These are phyloP conservation scores for Zygoascus tannicola DNA, from an alignment of 805 yeast genomes.

Conservation along the genomic window DNA sequence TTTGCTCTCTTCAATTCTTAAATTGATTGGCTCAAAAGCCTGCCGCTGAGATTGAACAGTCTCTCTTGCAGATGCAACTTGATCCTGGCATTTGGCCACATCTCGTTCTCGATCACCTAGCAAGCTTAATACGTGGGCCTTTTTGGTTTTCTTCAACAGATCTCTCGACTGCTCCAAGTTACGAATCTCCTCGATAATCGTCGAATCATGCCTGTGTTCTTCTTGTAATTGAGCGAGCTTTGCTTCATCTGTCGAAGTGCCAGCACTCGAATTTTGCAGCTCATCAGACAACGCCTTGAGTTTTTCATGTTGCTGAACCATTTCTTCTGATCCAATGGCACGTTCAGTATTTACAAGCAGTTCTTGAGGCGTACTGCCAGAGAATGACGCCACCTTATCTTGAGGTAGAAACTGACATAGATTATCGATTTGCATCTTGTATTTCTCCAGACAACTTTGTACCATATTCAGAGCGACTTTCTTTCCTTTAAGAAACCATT, in stretches of 20 bases:
- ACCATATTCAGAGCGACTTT: constrained; percentile 32
- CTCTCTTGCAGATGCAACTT: constrained; percentile 23
- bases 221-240: constrained; percentile 2
- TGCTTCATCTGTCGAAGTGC: constrained; percentile 35
- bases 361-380: constrained; percentile 66
- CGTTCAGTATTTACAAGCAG: constrained; percentile 69
- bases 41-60: neutral
- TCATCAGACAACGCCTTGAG: constrained; percentile 44
- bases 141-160: constrained; percentile 23
- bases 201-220: constrained; percentile 1
- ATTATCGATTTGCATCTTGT: constrained; percentile 81
- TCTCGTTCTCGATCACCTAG: neutral
- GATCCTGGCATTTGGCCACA: constrained; percentile 17
- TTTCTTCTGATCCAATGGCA: constrained; percentile 57
- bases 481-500: constrained; percentile 24
- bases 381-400: constrained; percentile 89
- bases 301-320: constrained; percentile 47
- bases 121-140: constrained; percentile 17
- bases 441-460: constrained; percentile 34
- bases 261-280: constrained; percentile 32
- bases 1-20: neutral
- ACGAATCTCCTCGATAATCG: neutral
- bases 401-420: constrained; percentile 93
- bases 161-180: constrained; percentile 5
- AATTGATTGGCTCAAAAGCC: neutral